Evolutionary conservation across 1,139 yeast species (phyloP).

Genomic region (Candida tropicalis): DNA sequence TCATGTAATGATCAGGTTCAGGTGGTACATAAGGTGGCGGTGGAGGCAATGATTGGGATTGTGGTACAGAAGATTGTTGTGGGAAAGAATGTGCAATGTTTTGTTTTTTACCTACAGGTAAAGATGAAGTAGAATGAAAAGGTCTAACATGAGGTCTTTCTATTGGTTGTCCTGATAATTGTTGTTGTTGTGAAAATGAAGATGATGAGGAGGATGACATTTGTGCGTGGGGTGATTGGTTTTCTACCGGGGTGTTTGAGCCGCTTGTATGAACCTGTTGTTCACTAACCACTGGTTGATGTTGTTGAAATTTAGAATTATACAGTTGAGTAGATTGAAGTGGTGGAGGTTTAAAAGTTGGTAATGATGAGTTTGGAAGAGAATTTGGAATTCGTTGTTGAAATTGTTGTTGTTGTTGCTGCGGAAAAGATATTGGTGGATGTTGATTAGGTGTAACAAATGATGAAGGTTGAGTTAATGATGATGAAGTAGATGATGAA

Average conservation of each 20-base stretch:
- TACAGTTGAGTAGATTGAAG: conserved; percentile 7
- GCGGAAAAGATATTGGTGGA: background rate
- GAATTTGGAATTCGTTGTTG: conserved; percentile 17
- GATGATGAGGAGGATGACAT: conserved; percentile 1
- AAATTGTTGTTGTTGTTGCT: conserved; percentile 10
- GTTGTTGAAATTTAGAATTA: conserved; percentile 6
- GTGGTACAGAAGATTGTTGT: conserved; percentile 7
- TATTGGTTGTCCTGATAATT: conserved; percentile 3
- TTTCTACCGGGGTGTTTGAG: conserved; percentile 10
- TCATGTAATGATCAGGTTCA: conserved; percentile 50
- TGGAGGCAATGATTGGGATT: conserved; percentile 9
- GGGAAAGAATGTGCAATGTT: background rate
- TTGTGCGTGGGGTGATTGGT: conserved; percentile 3
- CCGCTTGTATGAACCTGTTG: conserved; percentile 11
- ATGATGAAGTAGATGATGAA: conserved; percentile 10
- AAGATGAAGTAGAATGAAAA: conserved; percentile 3
- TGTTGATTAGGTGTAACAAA: conserved; percentile 19
- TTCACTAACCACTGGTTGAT: conserved; percentile 10
- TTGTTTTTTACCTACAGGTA: conserved; percentile 6
- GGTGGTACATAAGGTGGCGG: conserved; percentile 16
- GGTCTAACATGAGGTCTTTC: conserved; percentile 6
- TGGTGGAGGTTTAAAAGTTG: conserved; percentile 3
- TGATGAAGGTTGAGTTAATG: conserved; percentile 9
- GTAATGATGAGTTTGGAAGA: conserved; percentile 12
- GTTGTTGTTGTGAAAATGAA: conserved; percentile 4